Percentiles rank a stretch among this genome's conserved stretches.
Evolutionary conservation across 2,329 filamentous ascomycete genomes (phyloP).

Genomic region (Sclerotinia borealis): DNA sequence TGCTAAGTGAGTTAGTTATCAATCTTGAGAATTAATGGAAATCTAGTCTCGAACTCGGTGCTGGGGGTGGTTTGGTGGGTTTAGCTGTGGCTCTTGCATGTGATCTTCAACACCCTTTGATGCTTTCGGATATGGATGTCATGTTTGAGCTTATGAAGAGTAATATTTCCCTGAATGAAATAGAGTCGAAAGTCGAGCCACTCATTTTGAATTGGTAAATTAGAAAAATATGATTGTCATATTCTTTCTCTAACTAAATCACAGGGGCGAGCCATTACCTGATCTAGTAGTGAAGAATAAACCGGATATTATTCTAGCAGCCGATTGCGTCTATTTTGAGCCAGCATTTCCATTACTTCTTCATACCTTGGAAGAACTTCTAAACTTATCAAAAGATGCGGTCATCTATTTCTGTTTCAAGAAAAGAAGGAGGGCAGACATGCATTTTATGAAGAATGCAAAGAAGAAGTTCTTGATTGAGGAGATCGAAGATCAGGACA

Average conservation of each 20-base stretch:
- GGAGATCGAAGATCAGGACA: conserved; percentile 57
- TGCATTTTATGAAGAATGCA: conserved; percentile 67
- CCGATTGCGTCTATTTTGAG: conserved; percentile 96
- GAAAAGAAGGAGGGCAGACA: conserved; percentile 75
- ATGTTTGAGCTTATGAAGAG: conserved; percentile 82
- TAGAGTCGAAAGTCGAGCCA: conserved; percentile 58
- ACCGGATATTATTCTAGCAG: conserved; percentile 82
- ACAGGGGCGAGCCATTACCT: conserved; percentile 56
- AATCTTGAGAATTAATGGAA: neutral
- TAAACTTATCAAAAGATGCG: conserved; percentile 62
- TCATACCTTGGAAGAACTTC: conserved; percentile 67
- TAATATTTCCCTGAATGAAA: conserved; percentile 77
- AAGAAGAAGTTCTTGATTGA: conserved; percentile 59
- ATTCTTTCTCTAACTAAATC: neutral
- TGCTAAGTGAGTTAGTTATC: no score
- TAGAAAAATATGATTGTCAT: neutral
- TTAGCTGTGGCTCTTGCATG: conserved; percentile 54
- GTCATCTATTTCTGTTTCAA: conserved; percentile 86
- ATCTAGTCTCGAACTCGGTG: conserved; percentile 78
- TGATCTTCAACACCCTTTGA: conserved; percentile 50
- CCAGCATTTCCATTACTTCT: conserved; percentile 86
- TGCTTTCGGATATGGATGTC: conserved; percentile 79
- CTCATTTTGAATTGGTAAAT: conserved; percentile 75
- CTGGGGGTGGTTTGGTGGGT: conserved; percentile 83
- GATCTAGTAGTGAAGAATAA: conserved; percentile 46